These are phyloP conservation scores for Fusarium sp. DNA, from an alignment of 2,329 filamentous ascomycete genomes.

Conservation along the genomic window DNA sequence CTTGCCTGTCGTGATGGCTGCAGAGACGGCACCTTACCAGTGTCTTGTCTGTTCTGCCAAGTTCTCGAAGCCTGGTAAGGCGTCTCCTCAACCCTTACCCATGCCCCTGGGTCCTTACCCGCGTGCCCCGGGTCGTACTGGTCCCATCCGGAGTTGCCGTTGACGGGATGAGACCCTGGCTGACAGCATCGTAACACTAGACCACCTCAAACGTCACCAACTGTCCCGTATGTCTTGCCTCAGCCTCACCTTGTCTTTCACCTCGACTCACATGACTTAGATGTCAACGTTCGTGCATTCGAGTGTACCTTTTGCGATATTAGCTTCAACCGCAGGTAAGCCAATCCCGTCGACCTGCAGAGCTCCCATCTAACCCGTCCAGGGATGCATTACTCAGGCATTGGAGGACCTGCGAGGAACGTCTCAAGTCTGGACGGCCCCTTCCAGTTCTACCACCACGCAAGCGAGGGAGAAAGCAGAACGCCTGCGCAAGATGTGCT, in stretches of 20 bases:
- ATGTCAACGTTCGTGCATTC: background rate
- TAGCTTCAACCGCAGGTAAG: constrained; percentile 25
- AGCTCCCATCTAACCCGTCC: background rate
- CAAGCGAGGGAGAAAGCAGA: constrained; percentile 16
- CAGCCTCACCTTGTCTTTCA: background rate
- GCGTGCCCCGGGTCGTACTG: too few relatives aligned
- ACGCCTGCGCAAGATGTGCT: constrained; percentile 12
- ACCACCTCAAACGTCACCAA: background rate
- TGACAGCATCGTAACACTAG: background rate
- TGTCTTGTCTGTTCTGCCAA: background rate
- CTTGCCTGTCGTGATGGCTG: background rate
- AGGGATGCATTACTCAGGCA: constrained; percentile 31
- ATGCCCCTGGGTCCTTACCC: background rate
- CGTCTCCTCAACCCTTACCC: background rate
- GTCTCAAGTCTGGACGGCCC: background rate
- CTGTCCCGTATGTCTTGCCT: background rate
- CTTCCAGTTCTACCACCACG: background rate
- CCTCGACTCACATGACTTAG: background rate
- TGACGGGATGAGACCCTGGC: background rate
- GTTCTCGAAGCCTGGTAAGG: background rate
- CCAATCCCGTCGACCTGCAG: background rate
- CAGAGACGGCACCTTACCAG: background rate
- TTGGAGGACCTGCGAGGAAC: constrained; percentile 22
- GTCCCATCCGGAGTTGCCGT: too few relatives aligned
- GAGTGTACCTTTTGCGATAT: constrained; percentile 4